Conservation (phyloP, 1,284 basidiomycete genomes). For the Hypsizygus ulmarius region DNA sequence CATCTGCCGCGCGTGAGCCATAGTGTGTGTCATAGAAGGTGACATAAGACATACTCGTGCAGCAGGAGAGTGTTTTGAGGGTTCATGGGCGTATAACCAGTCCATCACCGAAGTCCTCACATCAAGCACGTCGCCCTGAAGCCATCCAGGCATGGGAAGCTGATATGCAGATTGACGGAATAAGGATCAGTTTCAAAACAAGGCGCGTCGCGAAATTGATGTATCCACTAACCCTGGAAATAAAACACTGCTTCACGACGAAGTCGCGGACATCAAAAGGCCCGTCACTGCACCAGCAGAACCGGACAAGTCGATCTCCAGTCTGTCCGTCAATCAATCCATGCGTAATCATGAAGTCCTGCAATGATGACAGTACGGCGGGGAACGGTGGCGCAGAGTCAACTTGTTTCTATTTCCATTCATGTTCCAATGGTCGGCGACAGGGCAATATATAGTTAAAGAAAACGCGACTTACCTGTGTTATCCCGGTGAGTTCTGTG, state of each 20-base stretch:
- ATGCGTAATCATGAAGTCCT: slow-evolving; percentile 67
- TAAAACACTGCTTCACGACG: slow-evolving; percentile 82
- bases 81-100: slow-evolving; percentile 33
- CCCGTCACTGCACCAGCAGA: slow-evolving; percentile 78
- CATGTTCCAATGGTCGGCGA: not conserved
- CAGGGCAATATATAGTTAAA: not conserved
- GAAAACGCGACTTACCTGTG: slow-evolving; percentile 61
- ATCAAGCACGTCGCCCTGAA: slow-evolving; percentile 68
- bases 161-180: slow-evolving; percentile 26
- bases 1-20: slow-evolving; percentile 16
- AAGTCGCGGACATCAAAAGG: slow-evolving; percentile 86
- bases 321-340: slow-evolving; percentile 59
- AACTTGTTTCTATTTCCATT: slow-evolving; percentile 63
- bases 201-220: not conserved
- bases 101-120: slow-evolving; percentile 58
- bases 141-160: slow-evolving; percentile 68
- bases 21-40: slow-evolving; percentile 5
- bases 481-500: slow-evolving; percentile 85
- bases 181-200: slow-evolving; percentile 6
- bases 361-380: slow-evolving; percentile 62
- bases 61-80: slow-evolving; percentile 21
- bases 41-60: slow-evolving; percentile 19
- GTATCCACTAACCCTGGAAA: slow-evolving; percentile 60
- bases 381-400: slow-evolving; percentile 77
- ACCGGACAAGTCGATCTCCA: slow-evolving; percentile 55